Evolutionary conservation across 106 monocot species (phyloP).

Genomic region (Iris macrosiphon): DNA sequence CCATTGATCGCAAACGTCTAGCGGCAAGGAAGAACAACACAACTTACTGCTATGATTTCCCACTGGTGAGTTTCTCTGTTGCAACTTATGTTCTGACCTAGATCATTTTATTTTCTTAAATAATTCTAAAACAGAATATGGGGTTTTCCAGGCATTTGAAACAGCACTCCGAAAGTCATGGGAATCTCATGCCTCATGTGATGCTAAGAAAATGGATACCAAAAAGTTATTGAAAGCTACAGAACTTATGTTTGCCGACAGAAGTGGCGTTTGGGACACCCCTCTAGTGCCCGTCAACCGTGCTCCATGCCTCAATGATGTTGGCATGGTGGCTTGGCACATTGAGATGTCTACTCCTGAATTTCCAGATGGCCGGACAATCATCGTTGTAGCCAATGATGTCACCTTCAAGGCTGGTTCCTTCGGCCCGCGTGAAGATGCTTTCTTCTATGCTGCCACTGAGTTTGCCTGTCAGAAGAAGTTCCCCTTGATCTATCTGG

Average conservation of each 20-base stretch:
- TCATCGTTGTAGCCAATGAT: constrained; percentile 88
- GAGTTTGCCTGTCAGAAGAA: constrained; percentile 78
- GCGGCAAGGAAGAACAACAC: constrained; percentile 81
- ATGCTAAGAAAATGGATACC: constrained; percentile 8
- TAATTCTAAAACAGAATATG: background rate
- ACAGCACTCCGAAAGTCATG: constrained; percentile 60
- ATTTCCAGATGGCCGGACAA: constrained; percentile 72
- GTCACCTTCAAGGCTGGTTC: constrained; percentile 90
- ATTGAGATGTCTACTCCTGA: constrained; percentile 86
- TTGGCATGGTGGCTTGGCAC: constrained; percentile 93
- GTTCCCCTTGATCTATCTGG: constrained; percentile 82
- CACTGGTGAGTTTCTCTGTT: constrained; percentile 42
- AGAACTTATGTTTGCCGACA: constrained; percentile 76
- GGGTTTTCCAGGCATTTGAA: constrained; percentile 68
- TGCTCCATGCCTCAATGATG: constrained; percentile 60
- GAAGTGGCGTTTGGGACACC: constrained; percentile 60
- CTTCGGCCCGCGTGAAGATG: constrained; percentile 93
- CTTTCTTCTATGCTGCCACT: constrained; percentile 81
- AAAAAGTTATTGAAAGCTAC: constrained; percentile 41
- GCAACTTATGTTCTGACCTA: too few species aligned
- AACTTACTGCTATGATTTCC: constrained; percentile 98
- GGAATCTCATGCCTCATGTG: constrained; percentile 22
- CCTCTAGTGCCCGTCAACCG: constrained; percentile 52
- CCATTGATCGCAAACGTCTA: constrained; percentile 67
- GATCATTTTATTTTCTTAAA: background rate